Base-by-base conservation (phyloP, 2,329 filamentous ascomycete genomes). In the Talaromyces sp. region DNA sequence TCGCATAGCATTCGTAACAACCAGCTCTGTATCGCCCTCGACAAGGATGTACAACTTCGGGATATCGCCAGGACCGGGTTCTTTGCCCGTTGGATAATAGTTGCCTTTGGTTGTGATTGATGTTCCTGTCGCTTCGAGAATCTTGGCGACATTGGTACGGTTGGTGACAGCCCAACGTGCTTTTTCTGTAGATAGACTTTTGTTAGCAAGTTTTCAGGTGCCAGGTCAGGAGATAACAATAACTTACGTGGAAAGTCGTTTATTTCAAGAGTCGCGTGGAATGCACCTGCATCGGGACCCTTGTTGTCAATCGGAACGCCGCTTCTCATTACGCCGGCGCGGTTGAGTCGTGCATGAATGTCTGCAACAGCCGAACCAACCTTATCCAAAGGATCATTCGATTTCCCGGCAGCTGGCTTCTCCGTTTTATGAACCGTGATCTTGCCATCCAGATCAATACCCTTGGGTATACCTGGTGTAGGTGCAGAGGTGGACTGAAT, bases 101-200 rank as follows among this genome's bases (percentile, higher is more conserved):
- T 86, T 95, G 70, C 95, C 95, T 82, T 99, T 99, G 52, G 93
- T 97, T 0, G 95, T 99, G 76, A 99, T 99, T 7, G 92, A 97
- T 1, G 93, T 96, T 47, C 93, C 94, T 0, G 94, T 97, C 10
- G 91, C 87, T 74, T 99, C 95, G 69, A 99, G 85, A 71, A 99
- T 97, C 84, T 98, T 99, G 71, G 94, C 93, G 65, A 99, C 95
- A 73, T 99, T 99, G 41, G 95, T 98, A 69, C 95, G 88, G 78
- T 99, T 99, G 45, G 95, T 99, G 80, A 99, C 95, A 11, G 93
- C 94, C 95, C 95, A 99, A 71, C 95, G 88, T 69, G 95, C 95
- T 83, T 97, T 98, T 77, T 99, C 82, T 84, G 72, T 76, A 70
- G 27, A 68, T 74, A 39, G n/a, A 37, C 60, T 27, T 22, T 4